Conservation (phyloP, 2,329 filamentous ascomycete genomes). For the Cercospora berteroae region DNA sequence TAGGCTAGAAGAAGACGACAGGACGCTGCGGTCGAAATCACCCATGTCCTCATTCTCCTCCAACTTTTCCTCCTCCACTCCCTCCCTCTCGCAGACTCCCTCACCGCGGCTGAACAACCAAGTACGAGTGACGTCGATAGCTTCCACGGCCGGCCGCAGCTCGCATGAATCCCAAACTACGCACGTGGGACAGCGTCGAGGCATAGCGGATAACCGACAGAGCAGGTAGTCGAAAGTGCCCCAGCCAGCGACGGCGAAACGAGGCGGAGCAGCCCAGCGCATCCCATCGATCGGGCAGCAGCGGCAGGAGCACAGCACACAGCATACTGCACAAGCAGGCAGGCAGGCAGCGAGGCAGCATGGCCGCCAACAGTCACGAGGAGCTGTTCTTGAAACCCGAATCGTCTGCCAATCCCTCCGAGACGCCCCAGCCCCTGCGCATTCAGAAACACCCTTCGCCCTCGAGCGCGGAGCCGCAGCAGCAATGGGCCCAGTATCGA, state of each 20-base stretch:
- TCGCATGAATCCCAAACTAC: neutral
- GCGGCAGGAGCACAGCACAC: slow-evolving; percentile 4
- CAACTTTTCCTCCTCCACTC: neutral
- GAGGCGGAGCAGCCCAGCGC: neutral
- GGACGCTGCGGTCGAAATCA: neutral
- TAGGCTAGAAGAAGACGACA: neutral
- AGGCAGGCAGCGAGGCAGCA: neutral
- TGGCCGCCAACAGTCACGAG: slow-evolving; percentile 19
- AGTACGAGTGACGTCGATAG: neutral
- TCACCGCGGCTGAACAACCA: neutral
- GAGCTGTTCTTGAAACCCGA: slow-evolving; percentile 28
- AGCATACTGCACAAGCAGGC: neutral
- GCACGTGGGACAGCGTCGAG: neutral
- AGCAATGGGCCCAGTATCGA: slow-evolving; percentile 38
- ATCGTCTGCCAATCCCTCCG: slow-evolving; percentile 16
- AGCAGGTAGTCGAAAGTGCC: neutral
- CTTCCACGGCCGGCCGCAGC: neutral
- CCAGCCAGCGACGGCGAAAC: neutral
- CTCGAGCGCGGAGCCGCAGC: slow-evolving; percentile 25
- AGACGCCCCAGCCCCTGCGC: slow-evolving; percentile 35
- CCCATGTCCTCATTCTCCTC: neutral
- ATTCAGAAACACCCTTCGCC: slow-evolving; percentile 34
- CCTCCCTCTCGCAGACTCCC: neutral
- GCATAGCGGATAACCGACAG: neutral
- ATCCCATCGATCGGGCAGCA: neutral